phyloP scores from a whole-genome alignment of 129 eudicot species.

The Escallonia herrerae region DNA sequence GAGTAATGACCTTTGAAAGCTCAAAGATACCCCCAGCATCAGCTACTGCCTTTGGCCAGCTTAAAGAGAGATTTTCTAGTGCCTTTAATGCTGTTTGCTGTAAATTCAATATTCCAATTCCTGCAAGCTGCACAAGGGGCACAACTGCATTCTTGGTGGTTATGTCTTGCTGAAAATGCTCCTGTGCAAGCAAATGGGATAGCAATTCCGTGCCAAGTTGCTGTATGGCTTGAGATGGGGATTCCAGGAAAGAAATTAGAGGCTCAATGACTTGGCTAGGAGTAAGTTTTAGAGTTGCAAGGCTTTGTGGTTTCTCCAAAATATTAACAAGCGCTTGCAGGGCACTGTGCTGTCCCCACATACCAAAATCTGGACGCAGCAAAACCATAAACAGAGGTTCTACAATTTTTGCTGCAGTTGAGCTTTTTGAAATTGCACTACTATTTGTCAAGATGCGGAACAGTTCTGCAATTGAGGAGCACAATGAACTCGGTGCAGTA shows the following conservation, averaged over 20 bases:
- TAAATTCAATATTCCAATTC: conserved; percentile 57
- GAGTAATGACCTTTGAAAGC: conserved; percentile 68
- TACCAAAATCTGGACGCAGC: conserved; percentile 51
- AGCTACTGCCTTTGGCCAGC: conserved; percentile 74
- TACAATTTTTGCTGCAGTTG: conserved; percentile 56
- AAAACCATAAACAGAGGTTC: conserved; percentile 66
- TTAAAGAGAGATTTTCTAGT: conserved; percentile 49
- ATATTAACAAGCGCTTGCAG: conserved; percentile 78
- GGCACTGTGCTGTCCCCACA: conserved; percentile 88
- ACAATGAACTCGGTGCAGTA: conserved; percentile 43
- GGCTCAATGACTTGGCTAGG: conserved; percentile 78
- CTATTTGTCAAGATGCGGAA: conserved; percentile 80
- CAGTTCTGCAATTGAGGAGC: conserved; percentile 64
- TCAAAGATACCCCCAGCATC: conserved; percentile 85
- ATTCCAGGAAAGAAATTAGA: conserved; percentile 50
- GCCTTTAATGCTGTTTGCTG: conserved; percentile 80
- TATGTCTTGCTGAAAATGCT: conserved; percentile 71
- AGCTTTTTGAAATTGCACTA: conserved; percentile 63
- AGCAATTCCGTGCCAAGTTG: conserved; percentile 80
- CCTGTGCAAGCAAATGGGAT: conserved; percentile 66
- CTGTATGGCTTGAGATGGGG: conserved; percentile 80
- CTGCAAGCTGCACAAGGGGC: conserved; percentile 75
- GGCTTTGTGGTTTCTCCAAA: conserved; percentile 74
- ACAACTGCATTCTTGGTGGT: conserved; percentile 55
- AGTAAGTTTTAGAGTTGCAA: conserved; percentile 53